phyloP scores from a whole-genome alignment of 164 flowering plant genomes.

The Magnolia officinalis region DNA sequence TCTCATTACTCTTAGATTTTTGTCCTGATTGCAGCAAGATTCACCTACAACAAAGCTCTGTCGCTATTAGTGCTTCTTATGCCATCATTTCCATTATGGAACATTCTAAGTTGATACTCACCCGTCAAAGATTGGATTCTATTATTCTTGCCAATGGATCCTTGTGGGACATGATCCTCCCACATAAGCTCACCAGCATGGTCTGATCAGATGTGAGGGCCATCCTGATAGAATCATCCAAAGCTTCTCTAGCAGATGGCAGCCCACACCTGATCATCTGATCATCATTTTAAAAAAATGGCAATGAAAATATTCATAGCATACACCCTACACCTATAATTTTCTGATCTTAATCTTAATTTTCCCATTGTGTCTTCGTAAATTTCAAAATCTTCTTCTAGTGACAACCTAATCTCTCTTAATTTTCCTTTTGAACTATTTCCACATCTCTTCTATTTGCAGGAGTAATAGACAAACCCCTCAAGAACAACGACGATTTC shows the following conservation, averaged over 20 bases:
- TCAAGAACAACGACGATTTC: conserved; percentile 77
- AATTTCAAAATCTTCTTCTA: too few species aligned
- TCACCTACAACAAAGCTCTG: background rate
- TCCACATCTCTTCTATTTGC: conserved; percentile 8
- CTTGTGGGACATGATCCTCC: background rate
- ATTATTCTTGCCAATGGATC: background rate
- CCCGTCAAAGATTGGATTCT: background rate
- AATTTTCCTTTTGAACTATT: background rate
- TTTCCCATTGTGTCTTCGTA: too few species aligned
- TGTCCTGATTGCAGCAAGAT: background rate
- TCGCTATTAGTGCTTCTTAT: background rate
- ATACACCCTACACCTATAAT: too few species aligned
- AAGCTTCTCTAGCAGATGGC: too few species aligned
- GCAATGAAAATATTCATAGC: too few species aligned
- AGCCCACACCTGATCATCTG: too few species aligned
- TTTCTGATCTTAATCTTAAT: too few species aligned
- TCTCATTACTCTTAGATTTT: background rate
- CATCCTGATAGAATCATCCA: too few species aligned
- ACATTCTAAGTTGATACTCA: background rate
- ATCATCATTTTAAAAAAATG: too few species aligned
- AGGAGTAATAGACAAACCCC: conserved; percentile 71
- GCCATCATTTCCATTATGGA: background rate
- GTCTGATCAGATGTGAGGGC: background rate
- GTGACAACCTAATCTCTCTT: too few species aligned
- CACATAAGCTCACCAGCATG: background rate